phyloP scores from a whole-genome alignment of 441 rosid genomes.

The Biscutella auriculata region DNA sequence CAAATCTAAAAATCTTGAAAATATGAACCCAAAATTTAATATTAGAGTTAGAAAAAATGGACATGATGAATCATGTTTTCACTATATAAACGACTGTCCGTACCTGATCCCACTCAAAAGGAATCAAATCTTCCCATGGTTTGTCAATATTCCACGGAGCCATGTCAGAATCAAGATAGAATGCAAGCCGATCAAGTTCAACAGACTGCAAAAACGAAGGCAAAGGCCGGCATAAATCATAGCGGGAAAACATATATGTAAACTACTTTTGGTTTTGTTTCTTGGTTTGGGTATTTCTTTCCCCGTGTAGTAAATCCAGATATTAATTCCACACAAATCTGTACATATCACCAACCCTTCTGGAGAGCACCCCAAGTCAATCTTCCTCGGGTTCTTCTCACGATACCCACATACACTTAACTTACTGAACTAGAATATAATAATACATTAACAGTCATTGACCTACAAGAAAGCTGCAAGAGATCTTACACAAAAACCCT shows the following conservation, averaged over 20 bases:
- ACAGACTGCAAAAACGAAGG: slow-evolving; percentile 49
- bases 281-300: slow-evolving; percentile 8
- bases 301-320: slow-evolving; percentile 7
- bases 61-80: not conserved
- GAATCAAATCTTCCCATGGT: slow-evolving; percentile 84
- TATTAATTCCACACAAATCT: slow-evolving; percentile 1
- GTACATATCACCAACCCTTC: slow-evolving; percentile 8
- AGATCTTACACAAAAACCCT: slow-evolving; percentile 6
- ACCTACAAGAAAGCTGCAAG: not conserved
- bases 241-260: not conserved
- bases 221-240: slow-evolving; percentile 7
- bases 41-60: not conserved
- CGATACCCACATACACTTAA: not conserved
- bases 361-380: slow-evolving; percentile 2
- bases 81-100: slow-evolving; percentile 3
- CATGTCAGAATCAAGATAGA: slow-evolving; percentile 92
- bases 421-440: slow-evolving; percentile 7
- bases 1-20: slow-evolving; percentile 72
- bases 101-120: slow-evolving; percentile 96
- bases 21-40: slow-evolving; percentile 10
- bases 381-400: slow-evolving; percentile 4
- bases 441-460: not conserved
- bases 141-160: slow-evolving; percentile 76
- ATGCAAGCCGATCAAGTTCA: slow-evolving; percentile 85
- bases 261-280: slow-evolving; percentile 7